Evolutionary conservation across 202 grass and related monocot species (phyloP), one percentile per base, ranked within the genome.

Genomic region (Zoysia matrella): DNA sequence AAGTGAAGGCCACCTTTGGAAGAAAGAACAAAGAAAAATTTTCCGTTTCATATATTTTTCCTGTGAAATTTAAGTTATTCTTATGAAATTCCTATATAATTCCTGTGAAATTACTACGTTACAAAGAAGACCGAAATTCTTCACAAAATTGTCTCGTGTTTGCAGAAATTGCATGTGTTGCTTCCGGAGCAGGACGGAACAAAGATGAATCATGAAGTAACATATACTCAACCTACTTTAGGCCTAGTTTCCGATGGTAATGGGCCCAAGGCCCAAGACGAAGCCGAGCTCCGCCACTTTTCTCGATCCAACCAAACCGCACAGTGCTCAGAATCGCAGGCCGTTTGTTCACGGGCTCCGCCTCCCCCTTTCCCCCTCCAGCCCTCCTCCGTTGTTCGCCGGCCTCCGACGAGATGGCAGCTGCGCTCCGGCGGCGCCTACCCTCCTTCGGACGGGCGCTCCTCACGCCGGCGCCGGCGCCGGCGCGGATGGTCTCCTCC

Each of bases 381-480:
- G 22, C 16, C 2, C 68, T 52, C 14, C 60, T 68, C 56, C 80
- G 80, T 55, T 54, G 84, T 79, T 56, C 74, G 22, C 22, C 22
- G 22, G 70, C n/a, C 75, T 79, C 84, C 62, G 74, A 44, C 74
- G 69, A 47, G 77, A 99, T 99, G 96, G 91, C 96, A n/a, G 63
- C 91, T 30, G 81, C 87, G 47, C 91, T 99, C 46, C 91, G 84
- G 56, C 89, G 85, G 82, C 77, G 83, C 65, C 77, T 80, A 66
- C 85, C 92, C 16, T 71, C 82, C 56, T 72, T 92, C 10, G 53
- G 80, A 22, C 89, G 96, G 54, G 53, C 83, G 48, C 44, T 93
- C 12, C 47, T 90, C 3, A 67, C 78, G 41, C 83, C 82, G 14
- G 11, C 77, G 0, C 82, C 89, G 5, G 12, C 80, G 0, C 82